Evolutionary conservation across 805 yeast genomes (phyloP), one percentile per base, ranked within the genome.

Genomic region (Zygotorulaspora sp.): DNA sequence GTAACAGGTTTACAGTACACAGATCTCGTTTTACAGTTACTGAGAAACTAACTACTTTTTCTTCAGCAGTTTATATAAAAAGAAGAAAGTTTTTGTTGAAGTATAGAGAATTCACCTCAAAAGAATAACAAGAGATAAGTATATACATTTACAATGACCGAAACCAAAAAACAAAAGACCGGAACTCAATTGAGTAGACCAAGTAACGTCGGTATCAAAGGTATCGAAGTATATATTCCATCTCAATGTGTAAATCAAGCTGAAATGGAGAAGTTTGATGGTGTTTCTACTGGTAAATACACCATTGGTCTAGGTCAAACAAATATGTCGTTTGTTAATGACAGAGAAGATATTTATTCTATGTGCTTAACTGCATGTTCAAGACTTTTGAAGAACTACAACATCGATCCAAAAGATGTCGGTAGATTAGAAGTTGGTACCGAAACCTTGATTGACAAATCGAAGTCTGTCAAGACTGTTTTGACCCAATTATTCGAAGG

Each of bases 281-380:
- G 83, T 40, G 89, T 90, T 45, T 77, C 97, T 15, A 70, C 83
- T 38, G 99, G 99, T 44, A 92, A 92, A 66, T 92, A 88, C 75
- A 92, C 99, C 61, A 90, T 92, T 65, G 99, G 99, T 35, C 75
- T 92, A 44, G 99, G 99, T 49, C 98, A 92, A 72, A 90, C 96
- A 57, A 87, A 88, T 67, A 92, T 92, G 99, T 77, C 95, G 13
- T 92, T 86, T 57, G 97, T 92, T 50, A 83, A 90, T 62, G 98
- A 92, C 69, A 80, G 96, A 65, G 97, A 92, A 68, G 98, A 92
- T 60, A 88, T 88, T 56, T 89, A 89, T 72, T 92, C 98, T 24
- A 73, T 92, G 74, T 70, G 85, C n/a, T 71, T 92, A 59, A 92
- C 97, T n/a, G 97, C 75, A 14, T 72, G 84, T 45, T 77, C 83